Percentiles rank a stretch among this genome's conserved stretches.
These are phyloP conservation scores for Cercospora citrullina DNA, from an alignment of 2,329 filamentous ascomycete genomes.

Conservation along the genomic window DNA sequence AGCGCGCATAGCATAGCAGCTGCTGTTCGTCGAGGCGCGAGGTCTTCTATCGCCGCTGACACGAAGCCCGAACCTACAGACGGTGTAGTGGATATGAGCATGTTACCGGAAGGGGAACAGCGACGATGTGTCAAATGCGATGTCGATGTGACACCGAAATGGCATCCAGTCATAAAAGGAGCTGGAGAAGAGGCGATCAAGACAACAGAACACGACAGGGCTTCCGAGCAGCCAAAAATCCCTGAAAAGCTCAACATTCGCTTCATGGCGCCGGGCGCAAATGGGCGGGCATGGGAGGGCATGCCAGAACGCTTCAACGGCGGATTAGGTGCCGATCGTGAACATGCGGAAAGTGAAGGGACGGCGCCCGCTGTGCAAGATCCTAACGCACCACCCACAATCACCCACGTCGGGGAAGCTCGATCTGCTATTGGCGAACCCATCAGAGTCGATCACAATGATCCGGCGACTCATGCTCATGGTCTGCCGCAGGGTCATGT, in stretches of 20 bases:
- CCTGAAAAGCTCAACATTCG: constrained; percentile 23
- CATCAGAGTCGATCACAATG: constrained; percentile 19
- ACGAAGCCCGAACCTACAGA: constrained; percentile 35
- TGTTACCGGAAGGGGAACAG: constrained; percentile 34
- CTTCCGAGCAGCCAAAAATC: constrained; percentile 17
- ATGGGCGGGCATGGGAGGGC: constrained; percentile 35
- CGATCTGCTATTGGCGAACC: constrained; percentile 16
- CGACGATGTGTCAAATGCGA: constrained; percentile 48
- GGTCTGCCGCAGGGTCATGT: constrained; percentile 29
- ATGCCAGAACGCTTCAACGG: constrained; percentile 31
- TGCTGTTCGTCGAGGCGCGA: constrained; percentile 36
- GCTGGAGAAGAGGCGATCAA: constrained; percentile 16
- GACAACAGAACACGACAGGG: constrained; percentile 10
- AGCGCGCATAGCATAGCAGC: constrained; percentile 37
- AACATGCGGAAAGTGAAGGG: constrained; percentile 16
- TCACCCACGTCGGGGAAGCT: constrained; percentile 22
- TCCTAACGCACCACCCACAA: constrained; percentile 5
- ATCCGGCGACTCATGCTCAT: constrained; percentile 32
- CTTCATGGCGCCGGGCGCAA: constrained; percentile 35
- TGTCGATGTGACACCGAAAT: constrained; percentile 69
- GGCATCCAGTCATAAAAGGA: constrained; percentile 40
- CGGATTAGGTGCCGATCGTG: constrained; percentile 13
- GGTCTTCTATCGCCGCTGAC: constrained; percentile 36
- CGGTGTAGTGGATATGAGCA: constrained; percentile 28
- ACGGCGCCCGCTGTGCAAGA: constrained; percentile 16